These are phyloP conservation scores for Sporothrix dimorphospora DNA, from an alignment of 2,329 filamentous ascomycete genomes.

Conservation along the genomic window DNA sequence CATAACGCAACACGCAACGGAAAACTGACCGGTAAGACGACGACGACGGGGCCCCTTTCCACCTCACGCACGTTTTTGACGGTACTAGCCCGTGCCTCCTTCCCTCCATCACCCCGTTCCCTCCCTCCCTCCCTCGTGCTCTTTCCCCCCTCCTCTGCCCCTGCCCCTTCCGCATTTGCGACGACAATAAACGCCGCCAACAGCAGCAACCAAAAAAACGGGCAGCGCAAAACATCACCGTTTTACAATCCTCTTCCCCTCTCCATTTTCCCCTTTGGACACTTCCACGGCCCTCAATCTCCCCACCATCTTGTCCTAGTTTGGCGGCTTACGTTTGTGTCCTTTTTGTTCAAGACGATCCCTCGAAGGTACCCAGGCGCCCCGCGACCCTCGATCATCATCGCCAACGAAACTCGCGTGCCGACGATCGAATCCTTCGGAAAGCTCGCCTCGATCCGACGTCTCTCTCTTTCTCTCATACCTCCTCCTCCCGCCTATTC, in stretches of 20 bases:
- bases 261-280: background rate
- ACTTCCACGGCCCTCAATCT: too few species aligned
- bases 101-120: background rate
- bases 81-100: background rate
- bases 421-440: background rate
- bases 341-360: background rate
- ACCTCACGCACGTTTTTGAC: background rate
- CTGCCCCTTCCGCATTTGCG: conserved; percentile 17
- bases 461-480: background rate
- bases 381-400: background rate
- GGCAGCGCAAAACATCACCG: background rate
- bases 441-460: background rate
- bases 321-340: background rate
- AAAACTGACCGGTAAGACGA: conserved; percentile 14
- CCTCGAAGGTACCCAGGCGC: background rate
- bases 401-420: conserved; percentile 7
- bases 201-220: background rate
- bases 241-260: background rate
- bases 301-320: background rate
- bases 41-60: background rate
- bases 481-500: background rate
- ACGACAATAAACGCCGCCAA: conserved; percentile 1
- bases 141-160: background rate
- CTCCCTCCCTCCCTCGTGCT: conserved; percentile 7
- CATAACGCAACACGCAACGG: background rate